Percentiles rank a stretch among this genome's conserved stretches.
phyloP scores from a whole-genome alignment of 1,284 basidiomycete species.

The Flammula alnicola region DNA sequence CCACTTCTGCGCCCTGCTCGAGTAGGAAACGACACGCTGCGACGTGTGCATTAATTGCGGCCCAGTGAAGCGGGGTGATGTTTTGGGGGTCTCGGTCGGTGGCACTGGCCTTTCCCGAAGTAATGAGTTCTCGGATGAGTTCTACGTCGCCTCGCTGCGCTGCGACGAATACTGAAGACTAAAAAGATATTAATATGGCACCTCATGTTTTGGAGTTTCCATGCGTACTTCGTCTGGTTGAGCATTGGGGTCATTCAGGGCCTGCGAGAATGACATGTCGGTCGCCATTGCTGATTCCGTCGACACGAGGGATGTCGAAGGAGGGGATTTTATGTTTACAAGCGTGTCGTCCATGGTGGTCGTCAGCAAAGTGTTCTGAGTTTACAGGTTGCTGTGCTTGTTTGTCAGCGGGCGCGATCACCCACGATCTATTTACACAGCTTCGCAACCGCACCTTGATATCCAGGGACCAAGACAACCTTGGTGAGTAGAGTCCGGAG shows the following conservation, averaged over 20 bases:
- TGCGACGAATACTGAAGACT: slow-evolving; percentile 78
- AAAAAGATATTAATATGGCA: slow-evolving; percentile 7
- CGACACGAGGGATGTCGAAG: slow-evolving; percentile 43
- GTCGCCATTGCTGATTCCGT: slow-evolving; percentile 46
- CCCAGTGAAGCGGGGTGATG: slow-evolving; percentile 97
- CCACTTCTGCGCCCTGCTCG: slow-evolving; percentile 94
- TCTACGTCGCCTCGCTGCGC: slow-evolving; percentile 87
- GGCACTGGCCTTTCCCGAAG: slow-evolving; percentile 74
- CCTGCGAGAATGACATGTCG: slow-evolving; percentile 42
- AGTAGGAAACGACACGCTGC: slow-evolving; percentile 81
- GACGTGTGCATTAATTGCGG: slow-evolving; percentile 91
- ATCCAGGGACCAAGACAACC: too few species aligned
- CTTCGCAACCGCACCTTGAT: too few species aligned
- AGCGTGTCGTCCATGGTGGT: slow-evolving; percentile 37
- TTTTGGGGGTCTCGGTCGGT: slow-evolving; percentile 89
- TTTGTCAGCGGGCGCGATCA: background rate
- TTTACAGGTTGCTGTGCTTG: slow-evolving; percentile 1
- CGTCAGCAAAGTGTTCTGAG: slow-evolving; percentile 6
- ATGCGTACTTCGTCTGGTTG: slow-evolving; percentile 35
- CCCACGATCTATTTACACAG: too few species aligned
- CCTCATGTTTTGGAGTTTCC: too few species aligned
- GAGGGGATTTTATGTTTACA: slow-evolving; percentile 41
- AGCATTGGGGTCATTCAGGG: slow-evolving; percentile 33
- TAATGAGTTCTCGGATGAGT: slow-evolving; percentile 70
- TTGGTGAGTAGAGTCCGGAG: too few species aligned